These are phyloP conservation scores for Ogataea pini DNA, from an alignment of 805 yeast genomes.

Conservation along the genomic window DNA sequence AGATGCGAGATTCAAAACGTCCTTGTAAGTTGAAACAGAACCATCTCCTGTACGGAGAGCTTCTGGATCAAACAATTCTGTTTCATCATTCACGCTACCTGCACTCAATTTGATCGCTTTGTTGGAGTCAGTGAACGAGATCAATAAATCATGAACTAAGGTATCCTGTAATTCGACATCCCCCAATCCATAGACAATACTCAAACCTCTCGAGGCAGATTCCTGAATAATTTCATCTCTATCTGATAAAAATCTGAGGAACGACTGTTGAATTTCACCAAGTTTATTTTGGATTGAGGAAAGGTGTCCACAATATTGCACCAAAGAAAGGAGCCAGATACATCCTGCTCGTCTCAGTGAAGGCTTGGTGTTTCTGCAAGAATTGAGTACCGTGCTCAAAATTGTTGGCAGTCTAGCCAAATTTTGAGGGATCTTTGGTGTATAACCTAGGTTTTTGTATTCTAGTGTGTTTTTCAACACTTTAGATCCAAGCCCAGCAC, in stretches of 20 bases:
- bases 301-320: slow-evolving; percentile 66
- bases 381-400: slow-evolving; percentile 49
- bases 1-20: slow-evolving; percentile 81
- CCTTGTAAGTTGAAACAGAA: slow-evolving; percentile 88
- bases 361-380: slow-evolving; percentile 70
- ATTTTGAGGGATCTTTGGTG: slow-evolving; percentile 11
- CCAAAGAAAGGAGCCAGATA: slow-evolving; percentile 80
- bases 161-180: slow-evolving; percentile 65
- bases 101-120: slow-evolving; percentile 48
- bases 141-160: slow-evolving; percentile 69
- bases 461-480: slow-evolving; percentile 55
- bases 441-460: slow-evolving; percentile 39
- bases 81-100: slow-evolving; percentile 75
- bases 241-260: slow-evolving; percentile 77
- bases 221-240: slow-evolving; percentile 89
- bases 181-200: slow-evolving; percentile 79
- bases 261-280: slow-evolving; percentile 66
- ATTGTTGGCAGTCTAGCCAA: slow-evolving; percentile 32
- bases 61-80: slow-evolving; percentile 84
- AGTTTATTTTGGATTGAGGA: slow-evolving; percentile 43
- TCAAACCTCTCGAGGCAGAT: slow-evolving; percentile 85
- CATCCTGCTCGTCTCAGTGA: slow-evolving; percentile 72
- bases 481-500: slow-evolving; percentile 74
- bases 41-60: slow-evolving; percentile 77
- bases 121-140: slow-evolving; percentile 74